Evolutionary conservation across 805 yeast species (phyloP).

Genomic region (Metschnikowia peoriensis): DNA sequence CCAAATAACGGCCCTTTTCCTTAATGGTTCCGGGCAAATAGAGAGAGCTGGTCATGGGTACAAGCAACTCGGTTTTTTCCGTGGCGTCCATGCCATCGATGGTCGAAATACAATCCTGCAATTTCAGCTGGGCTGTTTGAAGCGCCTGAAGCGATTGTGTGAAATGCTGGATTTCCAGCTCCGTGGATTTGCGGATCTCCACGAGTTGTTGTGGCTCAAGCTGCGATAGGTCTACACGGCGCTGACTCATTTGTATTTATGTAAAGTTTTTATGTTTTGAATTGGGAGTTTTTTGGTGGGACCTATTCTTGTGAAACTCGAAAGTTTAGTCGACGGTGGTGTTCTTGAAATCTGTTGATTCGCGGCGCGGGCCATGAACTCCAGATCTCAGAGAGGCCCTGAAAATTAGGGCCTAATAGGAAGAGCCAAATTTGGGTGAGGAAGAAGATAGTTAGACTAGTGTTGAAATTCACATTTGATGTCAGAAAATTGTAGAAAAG

Average conservation of each 20-base stretch:
- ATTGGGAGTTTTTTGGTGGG: too few species aligned
- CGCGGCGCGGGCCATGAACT: too few species aligned
- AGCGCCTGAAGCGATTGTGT: constrained; percentile 81
- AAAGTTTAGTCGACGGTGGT: too few species aligned
- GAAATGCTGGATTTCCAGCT: constrained; percentile 83
- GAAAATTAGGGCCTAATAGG: too few species aligned
- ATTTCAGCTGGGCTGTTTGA: constrained; percentile 76
- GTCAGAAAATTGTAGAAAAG: too few species aligned
- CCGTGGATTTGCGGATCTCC: constrained; percentile 79
- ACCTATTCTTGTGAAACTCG: too few species aligned
- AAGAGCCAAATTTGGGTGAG: too few species aligned
- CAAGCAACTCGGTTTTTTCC: constrained; percentile 53
- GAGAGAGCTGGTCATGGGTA: constrained; percentile 85
- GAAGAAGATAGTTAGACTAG: too few species aligned
- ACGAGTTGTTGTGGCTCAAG: constrained; percentile 81
- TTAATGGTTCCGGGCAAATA: constrained; percentile 83
- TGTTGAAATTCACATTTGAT: too few species aligned
- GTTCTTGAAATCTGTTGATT: too few species aligned
- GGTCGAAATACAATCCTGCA: constrained; percentile 74
- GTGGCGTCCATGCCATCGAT: constrained; percentile 53
- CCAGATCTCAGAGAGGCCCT: too few species aligned
- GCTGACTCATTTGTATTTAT: constrained; percentile 16
- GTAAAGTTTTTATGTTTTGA: too few species aligned
- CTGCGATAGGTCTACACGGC: constrained; percentile 57
- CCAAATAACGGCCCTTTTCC: constrained; percentile 68